These are phyloP conservation scores for Ascochyta fabae DNA, from an alignment of 2,329 filamentous ascomycete genomes.

Conservation along the genomic window DNA sequence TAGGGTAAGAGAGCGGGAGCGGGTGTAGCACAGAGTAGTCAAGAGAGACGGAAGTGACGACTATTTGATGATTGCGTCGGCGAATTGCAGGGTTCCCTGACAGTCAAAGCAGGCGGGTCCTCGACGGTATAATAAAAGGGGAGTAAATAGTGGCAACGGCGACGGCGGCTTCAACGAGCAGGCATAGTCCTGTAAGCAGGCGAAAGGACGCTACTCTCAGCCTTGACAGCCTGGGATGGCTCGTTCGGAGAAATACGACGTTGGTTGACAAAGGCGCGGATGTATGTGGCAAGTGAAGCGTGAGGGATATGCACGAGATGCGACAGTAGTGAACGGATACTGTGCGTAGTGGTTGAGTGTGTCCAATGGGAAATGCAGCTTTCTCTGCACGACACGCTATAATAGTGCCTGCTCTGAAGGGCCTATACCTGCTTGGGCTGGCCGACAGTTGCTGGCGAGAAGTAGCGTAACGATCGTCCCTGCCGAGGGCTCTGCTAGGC, in stretches of 20 bases:
- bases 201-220: conserved; percentile 28
- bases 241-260: conserved; percentile 32
- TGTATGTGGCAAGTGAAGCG: conserved; percentile 34
- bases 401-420: conserved; percentile 11
- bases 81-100: conserved; percentile 36
- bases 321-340: conserved; percentile 27
- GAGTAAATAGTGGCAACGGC: conserved; percentile 23
- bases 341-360: conserved; percentile 24
- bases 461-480: conserved; percentile 43
- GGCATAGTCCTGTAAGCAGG: conserved; percentile 35
- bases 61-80: conserved; percentile 27
- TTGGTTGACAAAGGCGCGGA: conserved; percentile 21
- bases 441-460: conserved; percentile 28
- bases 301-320: conserved; percentile 35
- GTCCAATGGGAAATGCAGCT: conserved; percentile 32
- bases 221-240: conserved; percentile 25
- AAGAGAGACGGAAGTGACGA: conserved; percentile 12
- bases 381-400: conserved; percentile 39
- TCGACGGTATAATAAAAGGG: conserved; percentile 35
- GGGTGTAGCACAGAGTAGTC: conserved; percentile 28
- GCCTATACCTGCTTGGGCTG: conserved; percentile 13
- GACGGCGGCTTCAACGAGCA: conserved; percentile 38
- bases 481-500: conserved; percentile 32
- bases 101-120: conserved; percentile 31
- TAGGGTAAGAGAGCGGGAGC: conserved; percentile 21